phyloP scores from a whole-genome alignment of 768 basidiomycete species.

The Mycena albidolilacea region DNA sequence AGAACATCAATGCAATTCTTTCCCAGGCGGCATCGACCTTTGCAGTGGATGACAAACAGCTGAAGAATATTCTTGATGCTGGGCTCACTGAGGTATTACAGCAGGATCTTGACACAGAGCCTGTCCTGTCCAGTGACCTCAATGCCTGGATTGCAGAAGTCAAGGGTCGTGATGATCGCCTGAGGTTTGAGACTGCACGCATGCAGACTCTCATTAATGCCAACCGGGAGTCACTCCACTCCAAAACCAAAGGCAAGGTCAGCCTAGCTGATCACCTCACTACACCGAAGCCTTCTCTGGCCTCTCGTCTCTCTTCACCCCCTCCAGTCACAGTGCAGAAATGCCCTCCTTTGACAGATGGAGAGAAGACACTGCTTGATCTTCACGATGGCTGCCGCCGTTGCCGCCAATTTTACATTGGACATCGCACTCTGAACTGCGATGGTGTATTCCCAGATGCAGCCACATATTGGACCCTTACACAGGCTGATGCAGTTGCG shows the following conservation, averaged over 20 bases:
- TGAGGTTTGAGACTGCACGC: background rate
- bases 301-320: too few relatives aligned
- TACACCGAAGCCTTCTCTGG: background rate
- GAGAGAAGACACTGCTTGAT: too few relatives aligned
- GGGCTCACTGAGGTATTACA: background rate
- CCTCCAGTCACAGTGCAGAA: too few relatives aligned
- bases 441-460: background rate
- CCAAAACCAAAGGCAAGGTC: background rate
- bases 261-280: background rate
- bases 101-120: background rate
- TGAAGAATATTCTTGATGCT: background rate
- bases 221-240: background rate
- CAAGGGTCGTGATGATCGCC: background rate
- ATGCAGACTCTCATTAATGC: background rate
- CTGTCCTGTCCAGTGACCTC: background rate
- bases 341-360: too few relatives aligned
- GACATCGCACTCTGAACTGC: background rate
- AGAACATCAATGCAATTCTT: conserved; percentile 13
- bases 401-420: conserved; percentile 2
- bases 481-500: background rate
- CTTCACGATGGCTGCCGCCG: too few relatives aligned
- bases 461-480: background rate
- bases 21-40: conserved; percentile 12
- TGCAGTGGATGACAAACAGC: conserved; percentile 6
- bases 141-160: background rate